Conservation (phyloP, 1,284 basidiomycete genomes). For the Coriolopsis trogii region DNA sequence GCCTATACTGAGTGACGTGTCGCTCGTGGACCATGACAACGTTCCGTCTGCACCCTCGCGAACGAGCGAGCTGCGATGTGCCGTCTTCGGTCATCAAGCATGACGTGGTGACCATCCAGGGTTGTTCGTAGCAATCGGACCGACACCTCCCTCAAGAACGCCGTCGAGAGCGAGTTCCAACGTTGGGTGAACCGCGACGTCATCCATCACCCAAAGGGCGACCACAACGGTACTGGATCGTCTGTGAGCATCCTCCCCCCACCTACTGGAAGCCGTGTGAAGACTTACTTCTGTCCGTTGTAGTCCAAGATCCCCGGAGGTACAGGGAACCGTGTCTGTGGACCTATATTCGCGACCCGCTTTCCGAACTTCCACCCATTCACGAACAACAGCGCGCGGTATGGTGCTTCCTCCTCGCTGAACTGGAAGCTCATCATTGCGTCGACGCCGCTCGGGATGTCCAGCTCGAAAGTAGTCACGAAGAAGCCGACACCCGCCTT, state of each 20-base stretch:
- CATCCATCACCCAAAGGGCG: conserved; percentile 68
- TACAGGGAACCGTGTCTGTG: conserved; percentile 78
- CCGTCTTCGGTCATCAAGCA: too few species aligned
- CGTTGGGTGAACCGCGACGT: conserved; percentile 49
- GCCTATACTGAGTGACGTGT: too few species aligned
- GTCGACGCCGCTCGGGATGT: conserved; percentile 60
- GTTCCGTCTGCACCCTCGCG: too few species aligned
- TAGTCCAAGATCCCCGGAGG: conserved; percentile 77
- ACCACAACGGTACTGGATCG: conserved; percentile 67
- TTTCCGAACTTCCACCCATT: conserved; percentile 90
- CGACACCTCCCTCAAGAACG: conserved; percentile 67
- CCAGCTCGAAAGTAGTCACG: conserved; percentile 68
- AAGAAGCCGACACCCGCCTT: conserved; percentile 80
- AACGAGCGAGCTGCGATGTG: too few species aligned
- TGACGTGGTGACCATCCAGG: conserved; percentile 59
- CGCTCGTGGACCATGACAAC: too few species aligned
- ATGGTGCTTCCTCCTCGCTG: conserved; percentile 45
- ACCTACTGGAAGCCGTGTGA: neutral
- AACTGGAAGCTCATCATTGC: conserved; percentile 72
- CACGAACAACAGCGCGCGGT: conserved; percentile 73
- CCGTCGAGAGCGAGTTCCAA: conserved; percentile 60
- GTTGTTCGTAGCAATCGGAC: conserved; percentile 57
- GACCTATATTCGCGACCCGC: conserved; percentile 40
- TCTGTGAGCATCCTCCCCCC: neutral
- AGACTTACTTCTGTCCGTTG: conserved; percentile 65